Evolutionary conservation across 108 stramenopile genomes (phyloP).

Genomic region (Cyclotella baltica): DNA sequence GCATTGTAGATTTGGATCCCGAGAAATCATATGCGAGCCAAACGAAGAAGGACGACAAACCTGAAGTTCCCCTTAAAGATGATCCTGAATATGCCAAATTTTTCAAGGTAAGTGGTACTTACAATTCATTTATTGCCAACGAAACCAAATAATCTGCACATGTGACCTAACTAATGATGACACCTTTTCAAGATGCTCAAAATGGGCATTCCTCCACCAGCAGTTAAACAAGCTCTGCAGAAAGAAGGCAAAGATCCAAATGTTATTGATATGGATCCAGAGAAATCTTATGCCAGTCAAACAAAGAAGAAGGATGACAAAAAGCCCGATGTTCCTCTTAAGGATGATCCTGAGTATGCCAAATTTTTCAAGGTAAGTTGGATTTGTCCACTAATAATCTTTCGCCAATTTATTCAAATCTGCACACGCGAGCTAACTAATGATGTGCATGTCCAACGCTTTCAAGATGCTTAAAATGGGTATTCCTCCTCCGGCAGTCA

Average conservation of each 20-base stretch:
- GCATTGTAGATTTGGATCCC: constrained; percentile 46
- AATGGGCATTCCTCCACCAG: constrained; percentile 57
- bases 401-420: background rate
- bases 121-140: background rate
- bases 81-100: constrained; percentile 63
- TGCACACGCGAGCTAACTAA: background rate
- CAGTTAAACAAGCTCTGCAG: constrained; percentile 54
- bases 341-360: constrained; percentile 55
- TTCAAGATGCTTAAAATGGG: constrained; percentile 55
- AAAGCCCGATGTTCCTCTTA: constrained; percentile 34
- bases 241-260: constrained; percentile 57
- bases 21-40: constrained; percentile 29
- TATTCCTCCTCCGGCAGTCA: constrained; percentile 56
- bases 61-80: constrained; percentile 55
- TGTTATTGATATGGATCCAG: constrained; percentile 55
- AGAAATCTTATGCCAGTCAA: constrained; percentile 11
- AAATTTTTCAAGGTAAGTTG: constrained; percentile 61
- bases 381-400: background rate
- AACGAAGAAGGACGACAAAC: constrained; percentile 4
- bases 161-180: background rate
- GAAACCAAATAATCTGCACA: background rate
- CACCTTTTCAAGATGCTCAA: constrained; percentile 36
- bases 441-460: background rate
- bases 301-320: background rate
- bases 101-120: constrained; percentile 46